phyloP scores from a whole-genome alignment of 179 eudicot species.

The Beta corolliflora region DNA sequence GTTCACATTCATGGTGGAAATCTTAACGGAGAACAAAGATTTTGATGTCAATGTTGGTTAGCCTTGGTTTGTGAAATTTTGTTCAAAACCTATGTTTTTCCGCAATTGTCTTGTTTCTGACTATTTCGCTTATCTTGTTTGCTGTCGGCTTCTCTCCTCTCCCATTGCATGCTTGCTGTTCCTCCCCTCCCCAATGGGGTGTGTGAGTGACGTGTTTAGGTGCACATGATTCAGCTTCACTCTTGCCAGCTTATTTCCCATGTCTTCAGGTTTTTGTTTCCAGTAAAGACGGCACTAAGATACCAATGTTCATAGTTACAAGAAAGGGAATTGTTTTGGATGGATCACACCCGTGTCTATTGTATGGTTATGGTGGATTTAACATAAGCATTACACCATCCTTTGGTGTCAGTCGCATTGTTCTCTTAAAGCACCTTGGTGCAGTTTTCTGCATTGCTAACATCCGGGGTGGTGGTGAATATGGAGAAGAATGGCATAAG shows the following conservation, averaged over 20 bases:
- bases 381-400: conserved; percentile 84
- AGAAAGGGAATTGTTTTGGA: conserved; percentile 73
- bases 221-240: background rate
- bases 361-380: conserved; percentile 95
- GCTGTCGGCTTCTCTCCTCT: background rate
- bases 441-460: conserved; percentile 78
- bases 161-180: background rate
- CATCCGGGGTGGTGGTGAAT: conserved; percentile 98
- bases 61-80: background rate
- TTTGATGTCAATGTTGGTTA: background rate
- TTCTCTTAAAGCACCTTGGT: conserved; percentile 68
- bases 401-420: conserved; percentile 64
- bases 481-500: conserved; percentile 99
- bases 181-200: background rate
- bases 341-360: conserved; percentile 89
- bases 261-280: conserved; percentile 69
- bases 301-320: conserved; percentile 85
- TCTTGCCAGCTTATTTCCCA: background rate
- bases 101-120: background rate
- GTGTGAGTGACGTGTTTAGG: background rate
- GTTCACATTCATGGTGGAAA: background rate
- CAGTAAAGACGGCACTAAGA: conserved; percentile 84
- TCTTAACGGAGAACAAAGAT: background rate
- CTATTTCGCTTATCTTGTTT: background rate
- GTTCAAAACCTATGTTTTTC: background rate